These are phyloP conservation scores for Amesomyces nigricolor DNA, from an alignment of 2,329 filamentous ascomycete genomes.

Conservation along the genomic window DNA sequence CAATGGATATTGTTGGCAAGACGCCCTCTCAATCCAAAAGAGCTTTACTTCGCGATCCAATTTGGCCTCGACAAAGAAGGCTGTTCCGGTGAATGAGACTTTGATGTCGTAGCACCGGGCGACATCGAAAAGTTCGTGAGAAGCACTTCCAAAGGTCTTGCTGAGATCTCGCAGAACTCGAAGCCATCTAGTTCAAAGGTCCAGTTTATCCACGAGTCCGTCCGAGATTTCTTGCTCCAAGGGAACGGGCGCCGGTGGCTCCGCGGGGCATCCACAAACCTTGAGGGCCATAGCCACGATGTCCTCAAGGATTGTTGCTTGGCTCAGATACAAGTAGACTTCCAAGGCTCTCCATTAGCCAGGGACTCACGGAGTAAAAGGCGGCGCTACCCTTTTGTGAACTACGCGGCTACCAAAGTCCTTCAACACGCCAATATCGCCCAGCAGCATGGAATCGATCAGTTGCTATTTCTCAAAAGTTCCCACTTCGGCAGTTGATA, in stretches of 20 bases:
- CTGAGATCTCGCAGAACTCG: constrained; percentile 30
- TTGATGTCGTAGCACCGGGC: constrained; percentile 19
- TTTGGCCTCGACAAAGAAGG: constrained; percentile 25
- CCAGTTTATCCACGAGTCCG: constrained; percentile 51
- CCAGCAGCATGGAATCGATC: constrained; percentile 3
- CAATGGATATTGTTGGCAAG: constrained; percentile 50
- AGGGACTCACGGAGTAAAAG: background rate
- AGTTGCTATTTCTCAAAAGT: background rate
- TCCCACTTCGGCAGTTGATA: background rate
- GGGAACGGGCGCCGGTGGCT: constrained; percentile 29
- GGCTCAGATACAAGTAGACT: constrained; percentile 31
- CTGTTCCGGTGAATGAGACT: background rate
- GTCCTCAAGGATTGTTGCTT: constrained; percentile 40
- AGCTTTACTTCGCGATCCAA: constrained; percentile 41
- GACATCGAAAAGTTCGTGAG: constrained; percentile 34
- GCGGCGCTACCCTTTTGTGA: too few species aligned
- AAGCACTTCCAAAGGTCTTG: constrained; percentile 46
- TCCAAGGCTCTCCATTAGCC: too few species aligned
- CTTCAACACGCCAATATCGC: constrained; percentile 34
- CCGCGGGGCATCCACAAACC: constrained; percentile 25
- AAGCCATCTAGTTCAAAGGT: constrained; percentile 28
- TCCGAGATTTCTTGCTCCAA: constrained; percentile 40
- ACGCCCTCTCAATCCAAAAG: constrained; percentile 36
- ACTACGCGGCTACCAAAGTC: too few species aligned
- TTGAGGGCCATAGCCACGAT: constrained; percentile 36